These are phyloP conservation scores for Fusarium equiseti DNA, from an alignment of 2,329 filamentous ascomycete genomes.

Conservation along the genomic window DNA sequence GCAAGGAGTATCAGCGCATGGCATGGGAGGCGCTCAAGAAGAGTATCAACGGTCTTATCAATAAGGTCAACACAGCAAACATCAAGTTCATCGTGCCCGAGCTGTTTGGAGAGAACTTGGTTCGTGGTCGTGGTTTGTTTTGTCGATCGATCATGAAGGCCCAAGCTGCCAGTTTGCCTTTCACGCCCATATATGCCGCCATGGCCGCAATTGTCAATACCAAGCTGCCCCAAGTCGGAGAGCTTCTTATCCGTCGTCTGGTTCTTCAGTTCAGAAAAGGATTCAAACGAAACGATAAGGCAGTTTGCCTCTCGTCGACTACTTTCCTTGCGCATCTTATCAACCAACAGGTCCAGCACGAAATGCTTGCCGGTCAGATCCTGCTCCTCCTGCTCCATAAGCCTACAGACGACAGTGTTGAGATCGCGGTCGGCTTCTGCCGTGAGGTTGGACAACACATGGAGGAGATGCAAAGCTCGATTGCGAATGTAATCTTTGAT, in stretches of 20 bases:
- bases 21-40: slow-evolving; percentile 99
- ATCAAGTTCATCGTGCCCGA: slow-evolving; percentile 98
- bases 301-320: slow-evolving; percentile 91
- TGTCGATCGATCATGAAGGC: slow-evolving; percentile 99
- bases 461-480: slow-evolving; percentile 92
- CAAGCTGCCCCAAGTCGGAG: slow-evolving; percentile 93
- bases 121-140: slow-evolving; percentile 91
- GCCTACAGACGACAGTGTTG: slow-evolving; percentile 96
- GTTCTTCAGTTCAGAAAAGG: slow-evolving; percentile 95
- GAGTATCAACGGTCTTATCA: slow-evolving; percentile 97
- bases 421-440: slow-evolving; percentile 94
- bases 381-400: slow-evolving; percentile 92
- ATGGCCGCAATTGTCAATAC: slow-evolving; percentile 98
- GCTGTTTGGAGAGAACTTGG: slow-evolving; percentile 92
- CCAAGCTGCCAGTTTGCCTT: slow-evolving; percentile 93
- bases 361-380: slow-evolving; percentile 93
- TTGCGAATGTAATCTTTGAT: slow-evolving; percentile 91
- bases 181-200: slow-evolving; percentile 95
- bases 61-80: slow-evolving; percentile 98
- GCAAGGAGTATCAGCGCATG: slow-evolving; percentile 98
- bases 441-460: slow-evolving; percentile 93
- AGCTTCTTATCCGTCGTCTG: slow-evolving; percentile 86
- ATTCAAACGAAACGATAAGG: slow-evolving; percentile 96
- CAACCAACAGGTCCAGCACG: slow-evolving; percentile 95
- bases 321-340: slow-evolving; percentile 95